Base-by-base conservation (phyloP, 1,139 yeast species). In the Nakaseomyces sp. region DNA sequence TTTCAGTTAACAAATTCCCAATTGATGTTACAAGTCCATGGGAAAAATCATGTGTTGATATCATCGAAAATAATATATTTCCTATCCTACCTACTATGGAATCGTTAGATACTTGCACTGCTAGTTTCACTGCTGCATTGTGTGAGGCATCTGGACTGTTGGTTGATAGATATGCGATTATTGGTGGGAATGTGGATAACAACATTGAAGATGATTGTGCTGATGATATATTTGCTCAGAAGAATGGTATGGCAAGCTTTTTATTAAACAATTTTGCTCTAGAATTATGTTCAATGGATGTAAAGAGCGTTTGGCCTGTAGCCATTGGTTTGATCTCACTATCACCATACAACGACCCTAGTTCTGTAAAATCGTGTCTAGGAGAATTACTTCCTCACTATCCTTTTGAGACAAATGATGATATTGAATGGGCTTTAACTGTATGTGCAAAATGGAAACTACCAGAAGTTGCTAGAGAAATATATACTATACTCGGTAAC, bases 381-480 rank as follows among this genome's bases (percentile, higher is more conserved):
- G 74, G 79, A 2, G 79, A 77, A 43, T 71, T 74, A 44, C 65
- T 86, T 30, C 88, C 89, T n/a, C 66, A 64, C 8, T 81, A 71
- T 55, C 69, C 77, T 33, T 77, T 78, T 54, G 65, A 71, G 41
- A 74, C 80, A 6, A 81, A 80, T 53, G 91, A 82, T 55, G 95
- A 85, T 54, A 70, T 82, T 50, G 93, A 84, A 58, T 84, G 94
- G 93, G 77, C 82, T 25, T 66, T 85, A 43, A 75, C 85, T 1
- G 69, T 75, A 33, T 71, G 74, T 66, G 69, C 77, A 1, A 65
- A 71, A 45, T 61, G 74, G 58, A 71, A 66, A 51, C 51, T 74
- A 40, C 69, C 76, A n/a, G 63, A 71, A 4, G 77, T 84, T 8
- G 78, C 84, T 1, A 70, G 71, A 49, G 66, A 68, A 37, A 63